Conservation (phyloP, 805 yeast genomes). For the Cyberlindnera bimundalis region DNA sequence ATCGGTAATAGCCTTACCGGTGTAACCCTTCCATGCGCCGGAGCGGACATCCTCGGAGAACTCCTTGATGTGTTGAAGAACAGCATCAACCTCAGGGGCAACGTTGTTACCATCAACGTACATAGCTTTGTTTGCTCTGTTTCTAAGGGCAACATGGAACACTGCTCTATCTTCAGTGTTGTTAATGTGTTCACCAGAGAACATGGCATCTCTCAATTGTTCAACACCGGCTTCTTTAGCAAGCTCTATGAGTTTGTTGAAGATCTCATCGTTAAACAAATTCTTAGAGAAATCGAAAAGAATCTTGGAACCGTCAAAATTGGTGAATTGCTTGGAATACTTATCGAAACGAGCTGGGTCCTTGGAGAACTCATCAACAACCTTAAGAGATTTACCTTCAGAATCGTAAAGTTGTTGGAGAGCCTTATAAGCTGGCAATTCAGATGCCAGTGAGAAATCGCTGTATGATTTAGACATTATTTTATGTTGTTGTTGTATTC, state of each 20-base stretch:
- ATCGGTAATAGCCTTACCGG: conserved; percentile 91
- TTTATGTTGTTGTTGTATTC: not conserved
- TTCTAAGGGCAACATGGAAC: conserved; percentile 94
- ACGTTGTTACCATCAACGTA: conserved; percentile 86
- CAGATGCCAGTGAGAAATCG: conserved; percentile 34
- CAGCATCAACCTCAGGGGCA: conserved; percentile 86
- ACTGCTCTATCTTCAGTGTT: conserved; percentile 96
- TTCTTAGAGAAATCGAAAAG: conserved; percentile 95
- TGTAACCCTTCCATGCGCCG: conserved; percentile 95
- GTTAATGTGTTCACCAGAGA: conserved; percentile 91
- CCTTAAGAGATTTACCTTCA: conserved; percentile 67
- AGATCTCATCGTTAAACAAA: conserved; percentile 80
- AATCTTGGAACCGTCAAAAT: conserved; percentile 84
- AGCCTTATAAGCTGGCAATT: conserved; percentile 81
- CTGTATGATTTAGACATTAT: conserved; percentile 6
- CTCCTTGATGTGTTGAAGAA: conserved; percentile 93
- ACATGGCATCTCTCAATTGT: conserved; percentile 83
- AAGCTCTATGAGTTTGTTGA: conserved; percentile 61
- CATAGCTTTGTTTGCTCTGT: conserved; percentile 83
- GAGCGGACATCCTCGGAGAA: conserved; percentile 87
- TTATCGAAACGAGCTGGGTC: conserved; percentile 76
- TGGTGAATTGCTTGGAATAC: conserved; percentile 72
- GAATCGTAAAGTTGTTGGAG: conserved; percentile 68
- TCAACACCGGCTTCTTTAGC: conserved; percentile 92
- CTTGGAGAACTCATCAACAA: conserved; percentile 64